Percentiles rank a stretch among this genome's conserved stretches.
Evolutionary conservation across 2,329 filamentous ascomycete species (phyloP).

Genomic region (Colletotrichum spinosum): DNA sequence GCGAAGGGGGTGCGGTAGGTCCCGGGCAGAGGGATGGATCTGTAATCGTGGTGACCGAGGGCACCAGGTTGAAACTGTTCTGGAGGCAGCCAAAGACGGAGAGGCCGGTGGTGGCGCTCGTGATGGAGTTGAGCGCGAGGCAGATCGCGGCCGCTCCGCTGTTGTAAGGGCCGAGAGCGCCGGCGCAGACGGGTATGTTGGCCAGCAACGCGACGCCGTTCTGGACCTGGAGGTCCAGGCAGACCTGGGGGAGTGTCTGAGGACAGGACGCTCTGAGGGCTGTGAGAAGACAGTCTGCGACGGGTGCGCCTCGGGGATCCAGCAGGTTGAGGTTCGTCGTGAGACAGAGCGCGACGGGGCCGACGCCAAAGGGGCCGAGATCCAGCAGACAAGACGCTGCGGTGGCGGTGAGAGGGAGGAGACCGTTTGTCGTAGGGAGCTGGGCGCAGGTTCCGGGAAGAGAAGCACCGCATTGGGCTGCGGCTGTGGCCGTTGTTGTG

Average conservation of each 20-base stretch:
- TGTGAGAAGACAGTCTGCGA: neutral
- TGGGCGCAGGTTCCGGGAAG: neutral
- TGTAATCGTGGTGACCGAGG: neutral
- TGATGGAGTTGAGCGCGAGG: conserved; percentile 11
- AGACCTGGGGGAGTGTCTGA: conserved; percentile 29
- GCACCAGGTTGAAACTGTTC: neutral
- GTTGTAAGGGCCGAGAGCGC: conserved; percentile 33
- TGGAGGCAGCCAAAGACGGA: neutral
- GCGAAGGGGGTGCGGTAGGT: neutral
- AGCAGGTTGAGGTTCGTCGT: neutral
- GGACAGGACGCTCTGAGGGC: neutral
- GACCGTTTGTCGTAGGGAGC: neutral
- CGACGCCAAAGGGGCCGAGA: neutral
- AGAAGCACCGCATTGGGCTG: neutral
- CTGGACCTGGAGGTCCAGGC: conserved; percentile 15
- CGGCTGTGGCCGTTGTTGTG: neutral
- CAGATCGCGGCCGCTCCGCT: conserved; percentile 19
- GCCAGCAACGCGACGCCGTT: conserved; percentile 29
- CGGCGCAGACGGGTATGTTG: conserved; percentile 31
- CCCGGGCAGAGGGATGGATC: neutral
- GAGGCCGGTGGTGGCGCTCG: neutral
- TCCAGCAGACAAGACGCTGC: neutral
- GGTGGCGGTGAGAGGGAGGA: neutral
- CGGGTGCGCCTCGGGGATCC: neutral
- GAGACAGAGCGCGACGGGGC: conserved; percentile 2